Conservation (phyloP, 192 early-diverging fungal genomes). For the Mortierella antarctica region DNA sequence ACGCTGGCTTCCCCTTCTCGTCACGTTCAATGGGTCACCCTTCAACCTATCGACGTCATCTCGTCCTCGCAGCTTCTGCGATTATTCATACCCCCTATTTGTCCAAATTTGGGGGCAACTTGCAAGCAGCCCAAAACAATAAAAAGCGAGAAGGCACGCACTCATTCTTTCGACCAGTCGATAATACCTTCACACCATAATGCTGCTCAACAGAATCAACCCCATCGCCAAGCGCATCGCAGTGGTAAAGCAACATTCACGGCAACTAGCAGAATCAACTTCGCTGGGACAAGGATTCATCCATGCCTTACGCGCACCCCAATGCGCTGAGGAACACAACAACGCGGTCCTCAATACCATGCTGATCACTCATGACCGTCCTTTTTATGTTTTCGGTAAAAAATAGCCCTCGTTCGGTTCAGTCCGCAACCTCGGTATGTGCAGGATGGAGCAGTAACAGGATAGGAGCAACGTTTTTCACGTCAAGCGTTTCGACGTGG, state of each 20-base stretch:
- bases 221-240: conserved; percentile 41
- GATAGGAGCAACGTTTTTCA: background rate
- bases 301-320: background rate
- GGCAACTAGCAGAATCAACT: background rate
- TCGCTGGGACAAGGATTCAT: background rate
- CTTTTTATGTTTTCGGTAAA: background rate
- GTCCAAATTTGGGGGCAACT: too few species aligned
- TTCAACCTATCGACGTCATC: too few species aligned
- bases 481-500: background rate
- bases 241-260: conserved; percentile 7
- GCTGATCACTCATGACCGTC: background rate
- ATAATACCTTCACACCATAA: background rate
- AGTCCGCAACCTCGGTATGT: conserved; percentile 36
- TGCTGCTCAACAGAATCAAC: conserved; percentile 39
- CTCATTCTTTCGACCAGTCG: too few species aligned
- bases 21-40: too few species aligned
- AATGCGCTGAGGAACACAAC: too few species aligned
- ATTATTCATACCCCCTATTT: too few species aligned
- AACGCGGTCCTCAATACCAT: too few species aligned
- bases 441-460: background rate
- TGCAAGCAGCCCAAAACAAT: too few species aligned
- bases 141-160: too few species aligned
- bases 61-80: too few species aligned
- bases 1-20: too few species aligned
- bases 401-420: conserved; percentile 34